Conservation (phyloP, 148 eudicot species). For the Silene latifolia region DNA sequence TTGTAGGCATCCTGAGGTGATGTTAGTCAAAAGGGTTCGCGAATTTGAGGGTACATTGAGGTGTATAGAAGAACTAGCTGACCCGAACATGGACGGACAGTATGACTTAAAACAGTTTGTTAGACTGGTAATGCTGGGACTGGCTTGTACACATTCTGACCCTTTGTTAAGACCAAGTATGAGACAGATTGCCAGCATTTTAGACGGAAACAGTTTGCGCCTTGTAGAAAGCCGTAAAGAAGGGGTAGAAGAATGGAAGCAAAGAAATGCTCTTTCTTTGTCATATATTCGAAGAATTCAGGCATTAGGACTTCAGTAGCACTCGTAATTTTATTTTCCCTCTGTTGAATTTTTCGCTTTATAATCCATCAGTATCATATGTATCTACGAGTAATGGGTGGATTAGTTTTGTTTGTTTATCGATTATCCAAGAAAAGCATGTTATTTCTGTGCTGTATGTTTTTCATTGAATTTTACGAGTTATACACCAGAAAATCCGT, state of each 20-base stretch:
- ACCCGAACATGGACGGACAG: constrained; percentile 52
- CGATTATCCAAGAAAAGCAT: not conserved
- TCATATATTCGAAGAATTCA: constrained; percentile 67
- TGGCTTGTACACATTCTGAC: constrained; percentile 75
- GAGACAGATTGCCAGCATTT: constrained; percentile 67
- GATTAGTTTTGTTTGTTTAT: constrained; percentile 1
- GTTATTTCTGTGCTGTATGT: not conserved
- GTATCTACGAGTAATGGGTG: constrained; percentile 14
- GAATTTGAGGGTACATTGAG: constrained; percentile 49
- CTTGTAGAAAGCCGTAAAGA: constrained; percentile 49
- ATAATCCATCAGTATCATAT: not conserved
- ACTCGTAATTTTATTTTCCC: not conserved
- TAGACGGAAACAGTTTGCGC: constrained; percentile 65
- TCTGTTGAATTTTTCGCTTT: not conserved
- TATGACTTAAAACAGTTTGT: constrained; percentile 46
- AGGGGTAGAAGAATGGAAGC: constrained; percentile 60
- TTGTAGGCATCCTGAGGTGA: constrained; percentile 60
- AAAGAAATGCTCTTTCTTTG: constrained; percentile 56
- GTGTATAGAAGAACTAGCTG: constrained; percentile 50
- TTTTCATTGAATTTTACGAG: constrained; percentile 2
- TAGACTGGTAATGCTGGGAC: constrained; percentile 61
- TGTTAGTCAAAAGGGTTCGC: constrained; percentile 54
- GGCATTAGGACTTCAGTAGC: constrained; percentile 73
- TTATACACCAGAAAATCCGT: not conserved
- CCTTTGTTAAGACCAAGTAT: constrained; percentile 69